Percentiles rank a stretch among this genome's conserved stretches.
phyloP scores from a whole-genome alignment of 495 filamentous ascomycete genomes.

The Platismatia glauca region DNA sequence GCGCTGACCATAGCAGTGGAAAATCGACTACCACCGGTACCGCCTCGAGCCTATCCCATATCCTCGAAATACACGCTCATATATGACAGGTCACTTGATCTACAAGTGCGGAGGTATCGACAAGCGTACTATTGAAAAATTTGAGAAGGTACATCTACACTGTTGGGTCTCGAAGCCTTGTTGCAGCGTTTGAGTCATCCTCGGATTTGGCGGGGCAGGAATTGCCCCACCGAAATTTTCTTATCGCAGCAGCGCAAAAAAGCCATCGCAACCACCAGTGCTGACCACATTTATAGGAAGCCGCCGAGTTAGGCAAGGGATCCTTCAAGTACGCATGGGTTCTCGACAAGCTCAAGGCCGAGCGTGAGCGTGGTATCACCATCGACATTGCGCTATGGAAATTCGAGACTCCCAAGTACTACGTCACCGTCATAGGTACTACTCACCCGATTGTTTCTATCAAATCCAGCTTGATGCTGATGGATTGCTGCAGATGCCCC shows the following conservation, averaged over 20 bases:
- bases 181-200: conserved; percentile 12
- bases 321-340: conserved; percentile 99
- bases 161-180: conserved; percentile 15
- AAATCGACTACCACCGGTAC: conserved; percentile 94
- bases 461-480: conserved; percentile 21
- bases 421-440: conserved; percentile 97
- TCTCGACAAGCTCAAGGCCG: conserved; percentile 99
- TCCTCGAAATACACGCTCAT: conserved; percentile 27
- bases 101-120: conserved; percentile 99
- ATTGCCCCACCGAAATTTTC: conserved; percentile 31
- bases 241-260: conserved; percentile 16
- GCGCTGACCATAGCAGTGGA: conserved; percentile 94
- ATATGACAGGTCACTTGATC: conserved; percentile 73
- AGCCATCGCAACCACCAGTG: conserved; percentile 19
- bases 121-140: conserved; percentile 99
- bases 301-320: conserved; percentile 98
- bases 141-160: conserved; percentile 76
- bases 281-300: conserved; percentile 62
- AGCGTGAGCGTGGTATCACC: conserved; percentile 99
- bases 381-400: conserved; percentile 99
- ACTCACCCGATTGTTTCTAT: conserved; percentile 14
- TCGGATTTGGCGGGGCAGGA: conserved; percentile 25
- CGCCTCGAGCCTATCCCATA: conserved; percentile 24
- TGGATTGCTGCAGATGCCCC: conserved; percentile 63
- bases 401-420: conserved; percentile 98